A percentile compares a stretch with the other conserved stretches of the same genome.
Conservation (phyloP, 2,329 filamentous ascomycete species). For the Ophiostoma triangulosporum region DNA sequence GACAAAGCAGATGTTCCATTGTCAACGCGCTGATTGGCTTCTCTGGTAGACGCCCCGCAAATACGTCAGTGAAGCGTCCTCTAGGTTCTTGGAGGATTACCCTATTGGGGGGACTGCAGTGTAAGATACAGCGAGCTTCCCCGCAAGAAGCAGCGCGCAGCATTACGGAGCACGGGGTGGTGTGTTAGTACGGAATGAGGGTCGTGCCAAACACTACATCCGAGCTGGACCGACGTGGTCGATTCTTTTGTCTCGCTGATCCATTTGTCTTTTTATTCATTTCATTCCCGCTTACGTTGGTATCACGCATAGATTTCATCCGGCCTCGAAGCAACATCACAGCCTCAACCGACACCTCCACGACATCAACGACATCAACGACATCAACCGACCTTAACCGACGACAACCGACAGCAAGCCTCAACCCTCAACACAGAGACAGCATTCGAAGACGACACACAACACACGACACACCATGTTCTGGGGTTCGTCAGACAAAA, state of each 20-base stretch:
- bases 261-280: not conserved
- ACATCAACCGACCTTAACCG: too few relatives aligned
- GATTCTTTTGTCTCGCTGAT: not conserved
- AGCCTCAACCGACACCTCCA: too few relatives aligned
- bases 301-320: not conserved
- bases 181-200: not conserved
- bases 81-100: too few relatives aligned
- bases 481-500: constrained; percentile 25
- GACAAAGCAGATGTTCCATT: not conserved
- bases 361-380: too few relatives aligned
- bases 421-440: not conserved
- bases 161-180: too few relatives aligned
- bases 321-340: not conserved
- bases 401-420: too few relatives aligned
- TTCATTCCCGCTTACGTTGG: not conserved
- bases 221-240: not conserved
- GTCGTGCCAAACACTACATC: not conserved
- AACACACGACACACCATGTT: constrained; percentile 20
- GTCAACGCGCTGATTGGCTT: not conserved
- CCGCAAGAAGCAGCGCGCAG: constrained; percentile 7
- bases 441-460: not conserved
- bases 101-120: not conserved
- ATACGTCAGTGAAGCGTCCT: not conserved
- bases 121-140: constrained; percentile 3
- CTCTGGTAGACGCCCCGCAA: not conserved